A percentile compares a stretch with the other conserved stretches of the same genome.
phyloP scores from a whole-genome alignment of 169 alveolate genomes.

The Cryptosporidium canis region DNA sequence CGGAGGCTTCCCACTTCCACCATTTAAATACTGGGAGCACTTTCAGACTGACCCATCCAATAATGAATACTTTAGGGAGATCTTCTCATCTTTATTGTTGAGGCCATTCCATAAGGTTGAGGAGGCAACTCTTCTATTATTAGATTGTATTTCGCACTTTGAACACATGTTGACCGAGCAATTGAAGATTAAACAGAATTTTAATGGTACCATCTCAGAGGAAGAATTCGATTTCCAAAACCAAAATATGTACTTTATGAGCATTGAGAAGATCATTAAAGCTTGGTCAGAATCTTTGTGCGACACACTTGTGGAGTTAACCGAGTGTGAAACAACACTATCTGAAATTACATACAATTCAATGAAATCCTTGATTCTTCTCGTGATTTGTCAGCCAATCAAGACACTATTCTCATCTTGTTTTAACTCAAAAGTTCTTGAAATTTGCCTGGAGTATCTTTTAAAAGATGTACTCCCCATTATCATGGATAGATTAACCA shows the following conservation, averaged over 20 bases:
- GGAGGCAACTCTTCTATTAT: conserved; percentile 26
- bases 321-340: background rate
- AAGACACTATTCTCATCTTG: conserved; percentile 23
- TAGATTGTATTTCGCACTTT: conserved; percentile 36
- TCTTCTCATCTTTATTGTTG: conserved; percentile 24
- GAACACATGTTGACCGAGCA: conserved; percentile 21
- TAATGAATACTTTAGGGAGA: conserved; percentile 21
- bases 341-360: background rate
- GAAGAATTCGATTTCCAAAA: background rate
- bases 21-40: conserved; percentile 47
- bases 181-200: background rate
- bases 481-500: background rate
- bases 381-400: background rate
- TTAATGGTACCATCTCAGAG: background rate
- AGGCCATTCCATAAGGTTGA: conserved; percentile 10
- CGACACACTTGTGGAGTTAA: conserved; percentile 14
- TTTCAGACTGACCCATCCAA: conserved; percentile 44
- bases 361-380: background rate
- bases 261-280: conserved; percentile 18
- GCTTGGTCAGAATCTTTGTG: conserved; percentile 39
- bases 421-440: background rate
- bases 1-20: conserved; percentile 22
- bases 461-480: conserved; percentile 24
- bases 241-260: background rate
- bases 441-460: background rate